A percentile compares a stretch with the other conserved stretches of the same genome.
phyloP scores from a whole-genome alignment of 805 yeast species.

The Wickerhamiella vanderwaltii region DNA sequence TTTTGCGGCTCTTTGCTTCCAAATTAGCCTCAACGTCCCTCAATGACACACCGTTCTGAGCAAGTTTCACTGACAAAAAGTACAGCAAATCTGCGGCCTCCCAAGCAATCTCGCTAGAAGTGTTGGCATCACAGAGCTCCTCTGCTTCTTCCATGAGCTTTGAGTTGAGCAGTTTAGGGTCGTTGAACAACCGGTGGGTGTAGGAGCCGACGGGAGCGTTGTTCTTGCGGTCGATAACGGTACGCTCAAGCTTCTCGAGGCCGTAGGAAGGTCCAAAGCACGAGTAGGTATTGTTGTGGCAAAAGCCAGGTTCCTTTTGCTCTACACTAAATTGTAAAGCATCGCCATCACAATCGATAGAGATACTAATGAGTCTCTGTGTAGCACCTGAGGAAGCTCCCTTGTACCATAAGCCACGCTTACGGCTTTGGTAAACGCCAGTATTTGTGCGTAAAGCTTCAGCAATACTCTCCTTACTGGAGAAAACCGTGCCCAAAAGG shows the following conservation, averaged over 20 bases:
- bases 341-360: slow-evolving; percentile 85
- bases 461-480: slow-evolving; percentile 66
- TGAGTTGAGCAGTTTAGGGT: slow-evolving; percentile 62
- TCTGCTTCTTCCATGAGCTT: slow-evolving; percentile 92
- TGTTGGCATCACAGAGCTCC: slow-evolving; percentile 76
- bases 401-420: slow-evolving; percentile 86
- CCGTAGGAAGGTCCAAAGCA: slow-evolving; percentile 74
- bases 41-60: slow-evolving; percentile 65
- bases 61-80: slow-evolving; percentile 52
- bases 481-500: slow-evolving; percentile 82
- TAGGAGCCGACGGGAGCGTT: slow-evolving; percentile 90
- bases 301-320: slow-evolving; percentile 81
- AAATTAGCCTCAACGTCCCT: slow-evolving; percentile 75
- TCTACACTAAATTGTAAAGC: slow-evolving; percentile 76
- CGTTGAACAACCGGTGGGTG: slow-evolving; percentile 76
- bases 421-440: slow-evolving; percentile 89
- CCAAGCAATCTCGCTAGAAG: slow-evolving; percentile 70
- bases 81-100: slow-evolving; percentile 88
- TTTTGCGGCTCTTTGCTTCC: slow-evolving; percentile 71
- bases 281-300: slow-evolving; percentile 70
- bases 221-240: slow-evolving; percentile 47
- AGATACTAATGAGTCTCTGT: slow-evolving; percentile 56
- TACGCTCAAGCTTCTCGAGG: slow-evolving; percentile 50
- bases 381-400: slow-evolving; percentile 96
- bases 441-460: slow-evolving; percentile 70